Conservation (phyloP, 2,329 filamentous ascomycete species). For the Acrocalymma vagum region DNA sequence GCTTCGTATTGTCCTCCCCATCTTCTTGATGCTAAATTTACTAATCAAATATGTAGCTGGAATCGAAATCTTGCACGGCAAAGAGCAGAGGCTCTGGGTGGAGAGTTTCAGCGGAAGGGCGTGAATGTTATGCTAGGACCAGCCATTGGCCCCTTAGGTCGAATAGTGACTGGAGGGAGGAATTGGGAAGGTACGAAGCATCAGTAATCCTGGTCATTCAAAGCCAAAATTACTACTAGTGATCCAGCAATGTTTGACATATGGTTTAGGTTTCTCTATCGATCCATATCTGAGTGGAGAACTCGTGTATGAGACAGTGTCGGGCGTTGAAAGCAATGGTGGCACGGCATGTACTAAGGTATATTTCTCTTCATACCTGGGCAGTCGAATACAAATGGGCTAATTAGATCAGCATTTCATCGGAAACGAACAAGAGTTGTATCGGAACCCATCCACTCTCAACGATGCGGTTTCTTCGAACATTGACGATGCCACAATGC, state of each 20-base stretch:
- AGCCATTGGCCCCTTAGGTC: constrained; percentile 72
- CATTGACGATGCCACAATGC: constrained; percentile 65
- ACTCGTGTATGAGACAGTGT: constrained; percentile 55
- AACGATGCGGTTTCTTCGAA: constrained; percentile 61
- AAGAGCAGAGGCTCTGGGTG: constrained; percentile 69
- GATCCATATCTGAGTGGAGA: constrained; percentile 70
- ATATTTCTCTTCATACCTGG: too few species aligned
- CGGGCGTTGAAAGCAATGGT: constrained; percentile 63
- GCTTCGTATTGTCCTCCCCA: too few species aligned
- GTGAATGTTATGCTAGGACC: constrained; percentile 74
- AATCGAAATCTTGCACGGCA: constrained; percentile 73
- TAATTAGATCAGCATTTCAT: too few species aligned
- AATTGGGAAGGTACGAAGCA: constrained; percentile 77
- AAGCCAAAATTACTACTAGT: too few species aligned
- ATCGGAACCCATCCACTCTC: not conserved
- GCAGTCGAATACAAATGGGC: too few species aligned
- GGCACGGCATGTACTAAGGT: too few species aligned
- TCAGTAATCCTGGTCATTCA: too few species aligned
- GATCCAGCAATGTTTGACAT: too few species aligned
- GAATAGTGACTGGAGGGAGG: constrained; percentile 73
- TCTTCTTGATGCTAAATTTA: too few species aligned
- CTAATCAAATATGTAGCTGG: too few species aligned
- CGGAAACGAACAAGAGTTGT: constrained; percentile 64
- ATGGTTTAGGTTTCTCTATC: too few species aligned
- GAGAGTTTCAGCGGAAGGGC: constrained; percentile 74